Evolutionary conservation across 768 basidiomycete species (phyloP).

Genomic region (Kwoniella bestiolae): DNA sequence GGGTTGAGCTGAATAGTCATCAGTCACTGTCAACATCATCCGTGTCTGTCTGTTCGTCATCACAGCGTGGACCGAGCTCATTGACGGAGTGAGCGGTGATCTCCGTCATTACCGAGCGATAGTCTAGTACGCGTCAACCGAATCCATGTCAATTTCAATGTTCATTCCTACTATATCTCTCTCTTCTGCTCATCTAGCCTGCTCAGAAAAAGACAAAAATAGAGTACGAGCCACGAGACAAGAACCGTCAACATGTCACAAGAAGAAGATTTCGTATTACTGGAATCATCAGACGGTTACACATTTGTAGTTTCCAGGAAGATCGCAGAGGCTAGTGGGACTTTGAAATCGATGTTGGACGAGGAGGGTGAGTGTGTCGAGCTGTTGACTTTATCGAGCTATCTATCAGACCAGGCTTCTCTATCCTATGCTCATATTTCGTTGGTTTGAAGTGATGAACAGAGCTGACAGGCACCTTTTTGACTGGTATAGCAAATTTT

Average conservation of each 20-base stretch:
- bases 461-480: too few relatives aligned
- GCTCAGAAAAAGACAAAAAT: not conserved
- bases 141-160: not conserved
- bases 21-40: too few relatives aligned
- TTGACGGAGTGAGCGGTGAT: not conserved
- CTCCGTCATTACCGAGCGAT: not conserved
- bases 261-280: conserved; percentile 41
- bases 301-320: conserved; percentile 76
- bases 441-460: not conserved
- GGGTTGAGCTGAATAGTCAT: too few relatives aligned
- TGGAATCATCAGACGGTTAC: conserved; percentile 67
- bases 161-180: too few relatives aligned
- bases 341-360: conserved; percentile 79
- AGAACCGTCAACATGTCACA: conserved; percentile 21
- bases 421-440: not conserved
- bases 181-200: not conserved
- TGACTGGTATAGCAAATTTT: conserved; percentile 65
- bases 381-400: not conserved
- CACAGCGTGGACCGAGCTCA: not conserved
- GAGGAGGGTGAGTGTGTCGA: conserved; percentile 64
- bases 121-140: conserved; percentile 3
- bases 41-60: not conserved
- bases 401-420: not conserved
- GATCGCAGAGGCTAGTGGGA: conserved; percentile 77
- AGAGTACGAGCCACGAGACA: not conserved